phyloP scores from a whole-genome alignment of 2,329 filamentous ascomycete species.

The Claviceps monticola region DNA sequence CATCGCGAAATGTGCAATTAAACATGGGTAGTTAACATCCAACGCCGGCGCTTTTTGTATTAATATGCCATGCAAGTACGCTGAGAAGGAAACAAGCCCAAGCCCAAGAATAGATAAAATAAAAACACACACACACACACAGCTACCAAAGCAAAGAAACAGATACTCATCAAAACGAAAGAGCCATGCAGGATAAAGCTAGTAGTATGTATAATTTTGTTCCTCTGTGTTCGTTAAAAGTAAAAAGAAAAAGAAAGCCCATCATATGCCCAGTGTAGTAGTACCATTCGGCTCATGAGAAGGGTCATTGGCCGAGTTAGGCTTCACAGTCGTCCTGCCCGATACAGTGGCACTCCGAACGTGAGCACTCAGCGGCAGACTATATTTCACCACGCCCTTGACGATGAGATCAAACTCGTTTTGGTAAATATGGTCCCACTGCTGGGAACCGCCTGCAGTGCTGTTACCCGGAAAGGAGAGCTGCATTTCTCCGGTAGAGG shows the following conservation, averaged over 20 bases:
- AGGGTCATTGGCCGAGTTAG: slow-evolving; percentile 46
- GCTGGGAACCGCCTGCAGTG: slow-evolving; percentile 69
- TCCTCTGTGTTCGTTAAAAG: neutral
- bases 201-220: neutral
- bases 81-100: slow-evolving; percentile 16
- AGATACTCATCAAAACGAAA: neutral
- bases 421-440: slow-evolving; percentile 83
- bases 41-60: slow-evolving; percentile 19
- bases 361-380: slow-evolving; percentile 45
- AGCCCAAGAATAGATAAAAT: slow-evolving; percentile 6
- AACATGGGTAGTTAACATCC: slow-evolving; percentile 13
- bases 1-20: slow-evolving; percentile 16
- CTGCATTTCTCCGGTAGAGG: slow-evolving; percentile 71
- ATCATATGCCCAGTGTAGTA: slow-evolving; percentile 20
- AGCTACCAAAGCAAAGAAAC: neutral
- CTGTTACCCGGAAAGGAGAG: slow-evolving; percentile 74
- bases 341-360: slow-evolving; percentile 46
- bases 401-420: slow-evolving; percentile 91
- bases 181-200: neutral
- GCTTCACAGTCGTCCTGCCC: slow-evolving; percentile 45
- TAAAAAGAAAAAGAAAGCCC: neutral
- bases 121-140: neutral
- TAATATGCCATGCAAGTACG: slow-evolving; percentile 23
- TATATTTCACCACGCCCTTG: slow-evolving; percentile 80
- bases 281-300: slow-evolving; percentile 66